These are phyloP conservation scores for Botrytis elliptica DNA, from an alignment of 2,329 filamentous ascomycete species.

Conservation along the genomic window DNA sequence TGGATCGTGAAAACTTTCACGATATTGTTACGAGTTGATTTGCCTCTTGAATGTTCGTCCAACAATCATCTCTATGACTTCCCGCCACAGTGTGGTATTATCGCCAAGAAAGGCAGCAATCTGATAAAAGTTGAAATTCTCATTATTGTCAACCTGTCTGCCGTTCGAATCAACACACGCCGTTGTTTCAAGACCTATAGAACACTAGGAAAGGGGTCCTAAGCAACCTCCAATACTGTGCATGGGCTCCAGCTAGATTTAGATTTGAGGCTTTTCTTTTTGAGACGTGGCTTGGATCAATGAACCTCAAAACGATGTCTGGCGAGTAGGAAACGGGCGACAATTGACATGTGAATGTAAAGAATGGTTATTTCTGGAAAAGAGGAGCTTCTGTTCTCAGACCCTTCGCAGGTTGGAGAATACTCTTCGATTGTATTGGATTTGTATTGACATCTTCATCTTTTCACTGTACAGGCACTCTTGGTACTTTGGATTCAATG, in stretches of 20 bases:
- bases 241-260: neutral
- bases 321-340: neutral
- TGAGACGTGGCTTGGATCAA: neutral
- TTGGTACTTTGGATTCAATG: accelerated
- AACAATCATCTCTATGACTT: neutral
- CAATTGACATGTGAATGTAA: neutral
- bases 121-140: neutral
- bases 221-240: neutral
- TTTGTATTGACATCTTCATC: neutral
- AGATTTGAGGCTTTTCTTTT: neutral
- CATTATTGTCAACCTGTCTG: neutral
- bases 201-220: neutral
- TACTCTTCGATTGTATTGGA: neutral
- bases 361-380: neutral
- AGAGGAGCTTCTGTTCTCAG: neutral
- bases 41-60: neutral
- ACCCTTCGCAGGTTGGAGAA: neutral
- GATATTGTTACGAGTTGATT: neutral
- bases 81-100: neutral
- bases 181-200: neutral
- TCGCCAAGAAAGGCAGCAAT: neutral
- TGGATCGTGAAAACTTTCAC: neutral
- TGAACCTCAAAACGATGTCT: neutral
- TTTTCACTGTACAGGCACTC: neutral
- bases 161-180: neutral